Evolutionary conservation across 805 yeast species (phyloP), one percentile per base, ranked within the genome.

Genomic region (Cyberlindnera maritima): DNA sequence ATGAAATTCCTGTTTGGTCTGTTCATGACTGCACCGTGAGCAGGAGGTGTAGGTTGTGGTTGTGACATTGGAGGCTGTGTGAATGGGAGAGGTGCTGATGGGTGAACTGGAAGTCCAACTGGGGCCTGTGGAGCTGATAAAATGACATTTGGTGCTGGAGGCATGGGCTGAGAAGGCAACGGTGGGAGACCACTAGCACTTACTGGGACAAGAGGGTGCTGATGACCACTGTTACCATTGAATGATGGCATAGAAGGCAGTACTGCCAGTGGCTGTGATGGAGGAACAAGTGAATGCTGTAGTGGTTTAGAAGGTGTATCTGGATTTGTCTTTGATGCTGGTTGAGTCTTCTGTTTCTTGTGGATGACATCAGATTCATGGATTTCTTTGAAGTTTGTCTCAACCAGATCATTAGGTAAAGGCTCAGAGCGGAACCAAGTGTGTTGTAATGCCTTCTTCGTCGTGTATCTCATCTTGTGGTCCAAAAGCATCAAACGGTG

Each of bases 301-400:
- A n/a, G 32, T 37, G 6, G 21, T 13, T 23, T 37, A 7, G 32
- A 7, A 7, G 19, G 23, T 3, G 32, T 15, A 10, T 26, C 14
- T 25, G 20, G 7, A 20, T 11, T 20, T 23, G 39, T 4, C 21
- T 25, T 20, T 20, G 39, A 8, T 8, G 9, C 13, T 36, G 18
- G 39, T 23, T n/a, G 25, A 4, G 19, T 21, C 19, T 36, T 38
- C 4, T 28, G 32, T 19, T 43, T 47, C 13, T 36, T 28, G 29
- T 37, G 71, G 52, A 80, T 79, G 40, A 79, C 79, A 65, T 89
- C 97, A 21, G 90, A 77, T 64, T 92, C 98, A 63, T 94, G 97
- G 51, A 96, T 80, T 53, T 91, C 96, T 54, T 85, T 91, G 54
- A 85, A 85, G 17, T 48, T 43, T 9, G 50, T 49, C 2, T 25